Evolutionary conservation across 495 filamentous ascomycete genomes (phyloP).

Genomic region (Neurospora cerealis): DNA sequence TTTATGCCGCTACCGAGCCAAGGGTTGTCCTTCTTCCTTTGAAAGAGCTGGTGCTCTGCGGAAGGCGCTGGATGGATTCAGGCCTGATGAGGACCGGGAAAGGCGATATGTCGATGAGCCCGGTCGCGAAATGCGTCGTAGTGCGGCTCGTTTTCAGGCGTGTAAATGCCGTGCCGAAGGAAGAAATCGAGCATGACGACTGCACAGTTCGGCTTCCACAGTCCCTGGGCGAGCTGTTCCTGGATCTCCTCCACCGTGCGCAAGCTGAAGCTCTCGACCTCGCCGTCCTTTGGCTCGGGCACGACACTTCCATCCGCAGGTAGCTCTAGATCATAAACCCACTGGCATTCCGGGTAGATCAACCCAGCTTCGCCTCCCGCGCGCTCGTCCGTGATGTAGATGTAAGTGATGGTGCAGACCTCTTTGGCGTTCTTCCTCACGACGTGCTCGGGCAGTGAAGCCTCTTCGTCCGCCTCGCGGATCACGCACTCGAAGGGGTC

Average conservation of each 20-base stretch:
- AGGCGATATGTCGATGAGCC: conserved; percentile 72
- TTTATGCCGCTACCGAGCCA: neutral
- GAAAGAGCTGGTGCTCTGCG: neutral
- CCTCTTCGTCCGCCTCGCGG: conserved; percentile 83
- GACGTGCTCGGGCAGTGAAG: conserved; percentile 62
- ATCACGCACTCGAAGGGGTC: conserved; percentile 67
- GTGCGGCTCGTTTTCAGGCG: conserved; percentile 69
- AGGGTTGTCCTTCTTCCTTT: neutral
- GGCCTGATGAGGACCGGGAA: conserved; percentile 54
- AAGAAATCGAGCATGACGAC: conserved; percentile 84
- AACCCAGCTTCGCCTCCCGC: conserved; percentile 82
- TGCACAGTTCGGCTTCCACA: conserved; percentile 93
- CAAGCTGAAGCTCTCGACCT: conserved; percentile 80
- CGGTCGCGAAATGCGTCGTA: conserved; percentile 67
- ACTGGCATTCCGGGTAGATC: conserved; percentile 85
- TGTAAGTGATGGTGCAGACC: conserved; percentile 71
- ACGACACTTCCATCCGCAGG: conserved; percentile 44
- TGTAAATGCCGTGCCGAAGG: conserved; percentile 73
- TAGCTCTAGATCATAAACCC: conserved; percentile 83
- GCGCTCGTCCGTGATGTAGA: conserved; percentile 64
- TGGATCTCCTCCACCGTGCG: conserved; percentile 64
- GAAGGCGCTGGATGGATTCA: neutral
- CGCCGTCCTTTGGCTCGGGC: conserved; percentile 69
- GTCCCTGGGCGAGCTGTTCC: conserved; percentile 54
- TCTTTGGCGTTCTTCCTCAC: conserved; percentile 49